Percentiles rank a stretch among this genome's conserved stretches.
These are phyloP conservation scores for Phyllosticta citribraziliensis DNA, from an alignment of 2,329 filamentous ascomycete species.

Conservation along the genomic window DNA sequence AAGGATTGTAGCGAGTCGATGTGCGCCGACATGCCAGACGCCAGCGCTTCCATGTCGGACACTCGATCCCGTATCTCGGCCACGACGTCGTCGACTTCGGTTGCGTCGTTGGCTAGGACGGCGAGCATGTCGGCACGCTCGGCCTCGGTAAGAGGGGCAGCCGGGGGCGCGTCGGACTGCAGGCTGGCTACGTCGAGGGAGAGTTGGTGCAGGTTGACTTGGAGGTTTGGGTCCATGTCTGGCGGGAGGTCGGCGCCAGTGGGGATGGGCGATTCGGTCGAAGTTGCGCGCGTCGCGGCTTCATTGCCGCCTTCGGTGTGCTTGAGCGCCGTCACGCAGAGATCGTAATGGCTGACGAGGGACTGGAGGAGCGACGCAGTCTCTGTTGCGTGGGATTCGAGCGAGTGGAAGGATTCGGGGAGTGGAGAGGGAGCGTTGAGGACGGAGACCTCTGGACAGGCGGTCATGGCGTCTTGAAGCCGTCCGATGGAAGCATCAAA, in stretches of 20 bases:
- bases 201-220: slow-evolving; percentile 11
- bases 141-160: slow-evolving; percentile 62
- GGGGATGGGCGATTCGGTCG: slow-evolving; percentile 21
- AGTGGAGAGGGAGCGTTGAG: slow-evolving; percentile 26
- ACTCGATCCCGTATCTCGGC: slow-evolving; percentile 64
- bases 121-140: slow-evolving; percentile 76
- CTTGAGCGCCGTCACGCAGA: slow-evolving; percentile 83
- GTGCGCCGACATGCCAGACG: slow-evolving; percentile 53
- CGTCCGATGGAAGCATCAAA: slow-evolving; percentile 66
- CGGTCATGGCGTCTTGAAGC: slow-evolving; percentile 35
- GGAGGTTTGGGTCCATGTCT: slow-evolving; percentile 6
- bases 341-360: slow-evolving; percentile 79
- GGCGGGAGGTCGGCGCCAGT: slow-evolving; percentile 5
- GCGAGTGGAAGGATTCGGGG: slow-evolving; percentile 37
- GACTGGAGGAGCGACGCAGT: slow-evolving; percentile 76
- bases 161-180: slow-evolving; percentile 30
- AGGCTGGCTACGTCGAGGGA: slow-evolving; percentile 14
- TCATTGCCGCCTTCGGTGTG: slow-evolving; percentile 61
- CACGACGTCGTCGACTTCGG: slow-evolving; percentile 51
- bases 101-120: slow-evolving; percentile 63
- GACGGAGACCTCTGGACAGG: slow-evolving; percentile 20
- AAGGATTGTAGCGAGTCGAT: slow-evolving; percentile 44
- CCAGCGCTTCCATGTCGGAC: slow-evolving; percentile 64
- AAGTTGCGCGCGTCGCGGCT: slow-evolving; percentile 34
- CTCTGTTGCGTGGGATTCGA: slow-evolving; percentile 66